These are phyloP conservation scores for Colletotrichum theobromicola DNA, from an alignment of 2,329 filamentous ascomycete species.

Conservation along the genomic window DNA sequence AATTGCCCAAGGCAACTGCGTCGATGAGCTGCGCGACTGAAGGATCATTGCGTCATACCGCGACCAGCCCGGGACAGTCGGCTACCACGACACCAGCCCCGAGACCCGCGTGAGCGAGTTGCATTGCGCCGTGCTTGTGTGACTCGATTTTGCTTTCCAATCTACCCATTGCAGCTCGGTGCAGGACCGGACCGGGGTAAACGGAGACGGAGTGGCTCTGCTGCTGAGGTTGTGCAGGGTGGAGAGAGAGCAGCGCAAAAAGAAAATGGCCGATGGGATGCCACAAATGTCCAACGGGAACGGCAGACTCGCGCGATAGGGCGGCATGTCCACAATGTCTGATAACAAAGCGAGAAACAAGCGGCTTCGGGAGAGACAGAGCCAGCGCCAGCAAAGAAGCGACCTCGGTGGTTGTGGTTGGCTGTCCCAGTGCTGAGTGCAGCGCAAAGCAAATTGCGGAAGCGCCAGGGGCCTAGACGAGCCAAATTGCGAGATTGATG, in stretches of 20 bases:
- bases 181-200: not conserved
- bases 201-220: not conserved
- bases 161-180: not conserved
- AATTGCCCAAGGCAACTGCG: conserved; percentile 5
- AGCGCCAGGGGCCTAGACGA: not conserved
- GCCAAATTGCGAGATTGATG: conserved; percentile 1
- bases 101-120: not conserved
- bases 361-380: not conserved
- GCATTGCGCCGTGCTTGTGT: not conserved
- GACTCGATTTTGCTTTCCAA: not conserved
- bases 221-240: not conserved
- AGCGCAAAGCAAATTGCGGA: conserved; percentile 10
- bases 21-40: conserved; percentile 1
- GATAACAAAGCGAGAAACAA: not conserved
- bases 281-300: not conserved
- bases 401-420: not conserved
- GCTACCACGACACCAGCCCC: not conserved
- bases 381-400: not conserved
- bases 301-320: not conserved
- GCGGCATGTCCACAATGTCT: not conserved
- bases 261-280: not conserved
- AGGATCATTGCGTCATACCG: conserved; percentile 15
- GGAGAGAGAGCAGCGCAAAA: not conserved
- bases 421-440: not conserved
- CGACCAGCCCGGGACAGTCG: conserved; percentile 8